A percentile compares a stretch with the other conserved stretches of the same genome.
These are phyloP conservation scores for Haplographium delicatum DNA, from an alignment of 495 filamentous ascomycete genomes.

Conservation along the genomic window DNA sequence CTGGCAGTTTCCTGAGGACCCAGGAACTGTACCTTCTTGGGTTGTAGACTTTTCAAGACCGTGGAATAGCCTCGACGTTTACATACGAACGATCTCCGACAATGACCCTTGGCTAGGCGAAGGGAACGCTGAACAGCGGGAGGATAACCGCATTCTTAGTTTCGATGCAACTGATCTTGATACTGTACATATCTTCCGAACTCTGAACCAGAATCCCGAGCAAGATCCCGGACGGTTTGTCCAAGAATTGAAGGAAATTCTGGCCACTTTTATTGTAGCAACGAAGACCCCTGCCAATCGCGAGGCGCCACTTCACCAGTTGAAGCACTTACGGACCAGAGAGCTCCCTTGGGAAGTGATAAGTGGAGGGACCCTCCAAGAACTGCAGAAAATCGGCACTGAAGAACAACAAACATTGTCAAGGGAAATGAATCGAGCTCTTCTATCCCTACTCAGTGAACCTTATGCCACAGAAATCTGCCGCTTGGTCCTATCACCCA, in stretches of 20 bases:
- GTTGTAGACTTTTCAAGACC: not conserved
- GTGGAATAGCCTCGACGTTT: not conserved
- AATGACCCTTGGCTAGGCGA: not conserved
- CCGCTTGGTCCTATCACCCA: not conserved
- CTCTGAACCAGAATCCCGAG: not conserved
- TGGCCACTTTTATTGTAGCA: not conserved
- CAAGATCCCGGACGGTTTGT: not conserved
- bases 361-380: not conserved
- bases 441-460: not conserved
- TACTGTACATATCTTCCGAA: not conserved
- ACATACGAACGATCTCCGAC: not conserved
- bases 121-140: not conserved
- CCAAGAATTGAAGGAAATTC: not conserved
- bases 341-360: constrained; percentile 2
- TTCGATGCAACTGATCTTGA: not conserved
- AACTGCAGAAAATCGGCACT: not conserved
- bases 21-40: constrained; percentile 1
- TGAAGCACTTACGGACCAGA: not conserved
- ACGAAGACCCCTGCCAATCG: not conserved
- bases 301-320: not conserved
- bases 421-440: not conserved
- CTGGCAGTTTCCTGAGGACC: not conserved
- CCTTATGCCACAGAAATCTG: not conserved
- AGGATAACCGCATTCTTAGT: not conserved
- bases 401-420: not conserved